A percentile compares a stretch with the other conserved stretches of the same genome.
Conservation (phyloP, 306 rosid genomes). For the Lagenaria siceraria region DNA sequence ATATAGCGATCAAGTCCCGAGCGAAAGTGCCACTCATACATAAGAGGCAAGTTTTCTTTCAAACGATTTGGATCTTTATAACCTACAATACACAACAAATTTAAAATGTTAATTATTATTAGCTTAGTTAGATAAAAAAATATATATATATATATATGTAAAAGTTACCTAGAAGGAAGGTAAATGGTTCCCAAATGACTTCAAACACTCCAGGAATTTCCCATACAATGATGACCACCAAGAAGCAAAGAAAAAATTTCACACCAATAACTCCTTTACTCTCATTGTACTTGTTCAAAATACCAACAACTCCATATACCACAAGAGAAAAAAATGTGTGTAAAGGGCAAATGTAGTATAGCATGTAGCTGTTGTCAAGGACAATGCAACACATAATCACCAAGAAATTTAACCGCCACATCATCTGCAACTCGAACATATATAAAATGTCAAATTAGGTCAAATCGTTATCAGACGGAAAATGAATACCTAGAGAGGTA, state of each 20-base stretch:
- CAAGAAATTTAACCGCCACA: conserved; percentile 98
- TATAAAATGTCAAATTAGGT: background rate
- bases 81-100: background rate
- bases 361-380: conserved; percentile 79
- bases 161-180: conserved; percentile 73
- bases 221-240: conserved; percentile 73
- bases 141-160: no score
- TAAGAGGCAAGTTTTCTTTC: conserved; percentile 36
- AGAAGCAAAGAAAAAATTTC: conserved; percentile 60
- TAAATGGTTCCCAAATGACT: conserved; percentile 72
- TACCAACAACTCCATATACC: conserved; percentile 87
- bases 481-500: no score
- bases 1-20: conserved; percentile 95
- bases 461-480: no score
- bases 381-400: conserved; percentile 65
- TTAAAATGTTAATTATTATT: no score
- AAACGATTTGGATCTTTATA: conserved; percentile 14
- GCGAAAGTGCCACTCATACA: conserved; percentile 93
- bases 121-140: no score
- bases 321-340: conserved; percentile 92
- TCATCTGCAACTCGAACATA: conserved; percentile 45
- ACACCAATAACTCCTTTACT: conserved; percentile 52
- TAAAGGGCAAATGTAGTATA: conserved; percentile 96
- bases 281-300: conserved; percentile 75
- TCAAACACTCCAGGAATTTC: conserved; percentile 93